Conservation (phyloP, 2,329 filamentous ascomycete species). For the Cladorrhinum sp. region DNA sequence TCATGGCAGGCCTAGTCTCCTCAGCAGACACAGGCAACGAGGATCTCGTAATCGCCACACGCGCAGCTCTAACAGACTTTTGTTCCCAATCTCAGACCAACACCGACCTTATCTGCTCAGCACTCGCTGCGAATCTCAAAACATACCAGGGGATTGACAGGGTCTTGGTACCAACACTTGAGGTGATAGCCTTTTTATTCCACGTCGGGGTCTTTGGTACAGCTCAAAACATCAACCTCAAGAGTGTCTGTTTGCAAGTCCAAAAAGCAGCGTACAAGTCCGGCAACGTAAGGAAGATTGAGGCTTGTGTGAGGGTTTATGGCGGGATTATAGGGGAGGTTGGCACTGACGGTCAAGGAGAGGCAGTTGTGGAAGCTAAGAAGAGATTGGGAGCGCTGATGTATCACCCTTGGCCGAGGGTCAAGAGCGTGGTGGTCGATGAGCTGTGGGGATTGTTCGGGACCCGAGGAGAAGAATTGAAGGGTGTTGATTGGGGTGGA, state of each 20-base stretch:
- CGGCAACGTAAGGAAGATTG: conserved; percentile 75
- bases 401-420: conserved; percentile 76
- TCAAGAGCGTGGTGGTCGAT: conserved; percentile 59
- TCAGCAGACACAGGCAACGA: conserved; percentile 78
- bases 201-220: conserved; percentile 50
- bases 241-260: conserved; percentile 63
- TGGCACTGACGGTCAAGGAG: conserved; percentile 31
- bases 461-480: conserved; percentile 36
- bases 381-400: conserved; percentile 71
- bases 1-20: conserved; percentile 66
- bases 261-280: conserved; percentile 83
- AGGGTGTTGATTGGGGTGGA: conserved; percentile 56
- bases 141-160: conserved; percentile 61
- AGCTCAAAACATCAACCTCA: conserved; percentile 38
- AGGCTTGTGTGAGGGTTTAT: conserved; percentile 78
- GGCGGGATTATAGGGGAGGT: conserved; percentile 56
- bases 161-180: conserved; percentile 70
- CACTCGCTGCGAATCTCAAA: conserved; percentile 54
- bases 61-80: conserved; percentile 59
- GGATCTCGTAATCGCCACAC: conserved; percentile 66
- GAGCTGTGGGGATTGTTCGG: conserved; percentile 53
- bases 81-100: conserved; percentile 42
- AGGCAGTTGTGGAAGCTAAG: conserved; percentile 52
- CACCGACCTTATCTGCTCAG: conserved; percentile 45
- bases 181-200: conserved; percentile 74